Evolutionary conservation across 371 early-diverging fungal genomes (phyloP), one percentile per base, ranked within the genome.

Genomic region (Mucor irregularis): DNA sequence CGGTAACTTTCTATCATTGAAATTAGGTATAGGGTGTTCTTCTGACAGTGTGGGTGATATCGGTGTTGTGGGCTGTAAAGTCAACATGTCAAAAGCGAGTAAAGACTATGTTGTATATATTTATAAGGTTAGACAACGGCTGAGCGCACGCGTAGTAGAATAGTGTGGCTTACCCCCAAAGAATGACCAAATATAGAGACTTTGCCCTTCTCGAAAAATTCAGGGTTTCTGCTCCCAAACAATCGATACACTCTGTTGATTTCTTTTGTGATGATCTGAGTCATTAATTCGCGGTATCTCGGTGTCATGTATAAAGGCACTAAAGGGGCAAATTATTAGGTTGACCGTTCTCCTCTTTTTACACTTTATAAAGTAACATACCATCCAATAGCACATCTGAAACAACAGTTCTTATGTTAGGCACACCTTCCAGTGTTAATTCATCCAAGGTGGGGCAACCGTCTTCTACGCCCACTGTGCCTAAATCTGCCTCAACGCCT

Each of bases 271-370:
- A 92, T 87, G 11, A 86, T 81, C 29, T 72, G 72, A 46, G 90
- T 82, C 90, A 94, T 91, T 53, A 88, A 80, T 55, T 88, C 87
- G 17, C 90, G 84, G 52, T 90, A 90, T 62, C 71, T 81, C 4
- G 89, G 90, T 4, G 91, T 90, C 86, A 92, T 88, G 57, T 94
- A 94, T 4, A 92, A 66, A 10, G 91, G 75, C 0, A 93, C 90
- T 90, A 63, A 14, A 8, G n/a, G n/a, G n/a, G n/a, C 16, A 24
- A 17, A 25, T 14, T 5, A n/a, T 43, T 43, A 43, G 26, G 5
- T 24, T n/a, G n/a, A n/a, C n/a, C n/a, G n/a, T n/a, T n/a, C n/a
- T n/a, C n/a, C n/a, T n/a, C n/a, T 19, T 11, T 24, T 24, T 42
- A 7, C 2, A 4, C 16, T n/a, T n/a, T n/a, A n/a, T n/a, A n/a